A percentile compares a stretch with the other conserved stretches of the same genome.
These are phyloP conservation scores for Euphrasia arctica DNA, from an alignment of 305 asterid genomes.

Conservation along the genomic window DNA sequence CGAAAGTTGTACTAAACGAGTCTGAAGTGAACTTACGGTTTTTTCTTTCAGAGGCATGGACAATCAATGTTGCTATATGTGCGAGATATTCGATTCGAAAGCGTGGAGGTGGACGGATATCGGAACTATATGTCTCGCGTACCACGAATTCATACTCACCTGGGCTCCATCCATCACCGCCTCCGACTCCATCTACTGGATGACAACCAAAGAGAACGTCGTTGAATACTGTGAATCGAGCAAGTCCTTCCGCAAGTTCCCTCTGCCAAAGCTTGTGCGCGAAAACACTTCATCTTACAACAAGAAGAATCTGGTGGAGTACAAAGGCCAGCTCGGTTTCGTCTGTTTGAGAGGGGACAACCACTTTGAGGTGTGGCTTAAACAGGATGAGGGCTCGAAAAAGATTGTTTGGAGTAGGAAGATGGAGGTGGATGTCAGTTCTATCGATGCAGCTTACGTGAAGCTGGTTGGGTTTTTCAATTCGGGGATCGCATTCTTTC, in stretches of 20 bases:
- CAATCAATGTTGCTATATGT: background rate
- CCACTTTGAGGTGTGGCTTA: background rate
- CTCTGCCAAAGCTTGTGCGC: background rate
- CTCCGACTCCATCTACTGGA: slow-evolving; percentile 4
- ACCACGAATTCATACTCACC: background rate
- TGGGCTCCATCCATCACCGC: background rate
- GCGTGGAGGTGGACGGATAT: background rate
- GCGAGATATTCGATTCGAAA: slow-evolving; percentile 6
- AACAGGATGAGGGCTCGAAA: no score
- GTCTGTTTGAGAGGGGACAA: background rate
- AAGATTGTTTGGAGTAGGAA: background rate
- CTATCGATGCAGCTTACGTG: background rate
- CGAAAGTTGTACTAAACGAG: no score
- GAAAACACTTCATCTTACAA: background rate
- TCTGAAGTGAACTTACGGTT: no score
- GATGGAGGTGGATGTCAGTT: background rate
- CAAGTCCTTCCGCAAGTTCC: background rate
- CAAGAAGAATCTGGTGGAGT: background rate
- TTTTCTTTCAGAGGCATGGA: background rate
- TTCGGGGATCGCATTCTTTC: background rate
- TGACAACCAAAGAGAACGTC: background rate
- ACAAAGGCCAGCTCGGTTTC: background rate
- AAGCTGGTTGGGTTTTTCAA: background rate
- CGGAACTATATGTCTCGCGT: background rate
- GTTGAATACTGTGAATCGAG: background rate